Percentiles rank a stretch among this genome's conserved stretches.
Evolutionary conservation across 2,329 filamentous ascomycete genomes (phyloP).

Genomic region (Corniculantispora saksenae): DNA sequence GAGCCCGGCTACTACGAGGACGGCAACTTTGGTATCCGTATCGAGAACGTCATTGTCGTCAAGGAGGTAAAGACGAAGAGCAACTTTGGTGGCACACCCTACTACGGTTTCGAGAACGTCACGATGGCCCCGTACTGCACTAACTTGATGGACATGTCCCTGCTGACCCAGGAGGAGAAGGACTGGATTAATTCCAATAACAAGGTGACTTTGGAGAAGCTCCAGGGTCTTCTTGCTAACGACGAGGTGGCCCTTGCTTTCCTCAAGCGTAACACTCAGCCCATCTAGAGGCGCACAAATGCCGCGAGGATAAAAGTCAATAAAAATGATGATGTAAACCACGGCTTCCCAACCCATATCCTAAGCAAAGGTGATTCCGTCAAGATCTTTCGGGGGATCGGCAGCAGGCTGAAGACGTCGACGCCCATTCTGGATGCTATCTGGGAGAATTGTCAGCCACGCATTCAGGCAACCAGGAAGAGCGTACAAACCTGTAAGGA

Average conservation of each 20-base stretch:
- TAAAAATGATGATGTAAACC: constrained; percentile 71
- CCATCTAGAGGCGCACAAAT: constrained; percentile 49
- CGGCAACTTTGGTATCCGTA: constrained; percentile 89
- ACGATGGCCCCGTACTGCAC: constrained; percentile 95
- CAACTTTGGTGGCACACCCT: constrained; percentile 91
- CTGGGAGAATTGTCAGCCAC: constrained; percentile 28
- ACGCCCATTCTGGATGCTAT: constrained; percentile 47
- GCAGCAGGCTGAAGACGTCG: constrained; percentile 39
- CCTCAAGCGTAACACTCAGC: constrained; percentile 83
- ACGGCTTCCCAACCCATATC: constrained; percentile 57
- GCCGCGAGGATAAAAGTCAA: constrained; percentile 69
- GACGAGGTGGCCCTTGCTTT: constrained; percentile 74
- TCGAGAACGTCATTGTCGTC: constrained; percentile 94
- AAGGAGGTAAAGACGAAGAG: constrained; percentile 84
- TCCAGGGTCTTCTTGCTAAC: constrained; percentile 70
- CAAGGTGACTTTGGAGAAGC: constrained; percentile 78
- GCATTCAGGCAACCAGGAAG: background rate
- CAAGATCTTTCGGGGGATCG: constrained; percentile 37
- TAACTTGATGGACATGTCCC: constrained; percentile 74
- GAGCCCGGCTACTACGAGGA: constrained; percentile 98
- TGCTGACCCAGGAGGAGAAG: constrained; percentile 75
- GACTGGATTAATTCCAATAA: constrained; percentile 88
- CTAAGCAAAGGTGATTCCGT: constrained; percentile 45
- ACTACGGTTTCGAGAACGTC: constrained; percentile 92
- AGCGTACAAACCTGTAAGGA: constrained; percentile 59